Percentiles rank a stretch among this genome's conserved stretches.
Evolutionary conservation across 78 protist species (phyloP).

Genomic region (Monosiga brevicollis): DNA sequence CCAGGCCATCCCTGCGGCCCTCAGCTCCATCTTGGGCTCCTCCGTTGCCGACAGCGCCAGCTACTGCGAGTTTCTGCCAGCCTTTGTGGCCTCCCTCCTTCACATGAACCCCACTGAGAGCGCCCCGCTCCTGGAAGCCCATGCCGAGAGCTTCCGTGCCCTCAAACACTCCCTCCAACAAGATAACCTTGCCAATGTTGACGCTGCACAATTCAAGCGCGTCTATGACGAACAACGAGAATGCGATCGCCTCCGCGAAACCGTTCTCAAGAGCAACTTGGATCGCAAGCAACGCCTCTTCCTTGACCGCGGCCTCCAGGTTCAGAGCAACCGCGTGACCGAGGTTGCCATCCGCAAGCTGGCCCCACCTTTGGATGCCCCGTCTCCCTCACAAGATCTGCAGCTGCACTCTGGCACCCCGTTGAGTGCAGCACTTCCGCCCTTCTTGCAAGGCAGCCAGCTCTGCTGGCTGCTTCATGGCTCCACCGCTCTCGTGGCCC

Average conservation of each 20-base stretch:
- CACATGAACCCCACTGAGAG: neutral
- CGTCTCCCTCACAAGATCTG: neutral
- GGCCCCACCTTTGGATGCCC: neutral
- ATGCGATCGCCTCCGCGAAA: neutral
- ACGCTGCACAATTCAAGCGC: too few relatives aligned
- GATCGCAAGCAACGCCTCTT: neutral
- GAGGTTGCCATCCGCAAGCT: neutral
- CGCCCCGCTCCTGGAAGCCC: neutral
- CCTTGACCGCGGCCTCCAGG: neutral
- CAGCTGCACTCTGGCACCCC: neutral
- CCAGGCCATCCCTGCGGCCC: neutral
- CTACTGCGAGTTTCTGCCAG: neutral
- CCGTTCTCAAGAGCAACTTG: neutral
- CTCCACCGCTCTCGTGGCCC: neutral
- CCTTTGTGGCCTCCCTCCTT: neutral
- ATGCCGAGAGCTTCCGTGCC: too few relatives aligned
- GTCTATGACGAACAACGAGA: neutral
- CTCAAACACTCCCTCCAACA: neutral
- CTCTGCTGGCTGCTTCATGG: neutral
- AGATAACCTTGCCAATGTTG: neutral
- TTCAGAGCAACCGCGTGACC: neutral
- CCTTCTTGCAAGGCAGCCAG: neutral
- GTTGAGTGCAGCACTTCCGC: neutral
- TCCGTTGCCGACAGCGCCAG: neutral
- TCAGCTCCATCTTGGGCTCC: neutral